Conservation (phyloP, 768 basidiomycete species). For the Auriscalpium vulgare region DNA sequence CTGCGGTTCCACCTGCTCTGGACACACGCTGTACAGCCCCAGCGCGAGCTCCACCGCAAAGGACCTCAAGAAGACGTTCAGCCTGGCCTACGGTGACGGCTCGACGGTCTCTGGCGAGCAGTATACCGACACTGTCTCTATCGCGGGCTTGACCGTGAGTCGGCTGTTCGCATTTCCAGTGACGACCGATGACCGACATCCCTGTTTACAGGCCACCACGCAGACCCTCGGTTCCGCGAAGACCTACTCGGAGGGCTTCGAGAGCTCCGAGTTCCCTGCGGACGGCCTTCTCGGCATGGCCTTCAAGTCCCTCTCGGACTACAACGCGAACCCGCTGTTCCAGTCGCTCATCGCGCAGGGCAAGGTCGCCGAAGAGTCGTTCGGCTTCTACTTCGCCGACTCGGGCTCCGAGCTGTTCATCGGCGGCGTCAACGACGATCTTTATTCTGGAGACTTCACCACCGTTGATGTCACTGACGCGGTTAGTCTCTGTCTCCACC, state of each 20-base stretch:
- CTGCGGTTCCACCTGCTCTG: not conserved
- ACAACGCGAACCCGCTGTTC: not conserved
- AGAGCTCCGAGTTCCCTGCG: not conserved
- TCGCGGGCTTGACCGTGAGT: not conserved
- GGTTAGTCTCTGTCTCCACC: not conserved
- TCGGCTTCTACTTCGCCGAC: not conserved
- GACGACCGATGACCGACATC: no score
- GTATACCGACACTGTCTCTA: conserved; percentile 1
- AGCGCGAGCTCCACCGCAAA: not conserved
- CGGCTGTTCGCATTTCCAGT: no score
- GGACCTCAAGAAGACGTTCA: not conserved
- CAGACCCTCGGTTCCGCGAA: not conserved
- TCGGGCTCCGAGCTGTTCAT: conserved; percentile 6
- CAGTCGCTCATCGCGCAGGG: not conserved
- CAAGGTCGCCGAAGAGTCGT: not conserved
- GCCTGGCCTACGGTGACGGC: not conserved
- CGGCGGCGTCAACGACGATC: conserved; percentile 9
- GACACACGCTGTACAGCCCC: not conserved
- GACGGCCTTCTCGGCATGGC: not conserved
- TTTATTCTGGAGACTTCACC: conserved; percentile 7
- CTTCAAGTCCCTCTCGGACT: not conserved
- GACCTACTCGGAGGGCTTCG: not conserved
- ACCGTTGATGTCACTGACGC: not conserved
- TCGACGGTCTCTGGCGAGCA: not conserved
- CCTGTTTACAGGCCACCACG: not conserved